Conservation (phyloP, 1,284 basidiomycete species). For the Melampsora americana region DNA sequence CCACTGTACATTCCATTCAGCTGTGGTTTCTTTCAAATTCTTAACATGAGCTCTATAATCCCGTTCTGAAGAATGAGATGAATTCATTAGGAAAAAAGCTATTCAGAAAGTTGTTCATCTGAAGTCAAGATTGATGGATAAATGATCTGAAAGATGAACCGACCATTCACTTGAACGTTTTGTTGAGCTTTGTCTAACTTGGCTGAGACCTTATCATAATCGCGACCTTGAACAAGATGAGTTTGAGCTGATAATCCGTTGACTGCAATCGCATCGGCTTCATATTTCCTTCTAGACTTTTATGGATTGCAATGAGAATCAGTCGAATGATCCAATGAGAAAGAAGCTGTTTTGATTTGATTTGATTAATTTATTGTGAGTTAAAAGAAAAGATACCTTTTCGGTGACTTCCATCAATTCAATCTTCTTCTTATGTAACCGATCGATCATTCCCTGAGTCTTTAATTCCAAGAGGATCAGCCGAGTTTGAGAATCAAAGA, state of each 20-base stretch:
- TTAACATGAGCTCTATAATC: slow-evolving; percentile 86
- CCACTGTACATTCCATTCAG: slow-evolving; percentile 92
- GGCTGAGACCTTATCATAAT: slow-evolving; percentile 80
- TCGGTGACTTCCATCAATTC: slow-evolving; percentile 75
- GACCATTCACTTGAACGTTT: slow-evolving; percentile 80
- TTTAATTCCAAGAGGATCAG: slow-evolving; percentile 47
- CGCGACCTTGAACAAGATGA: slow-evolving; percentile 85
- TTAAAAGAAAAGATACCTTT: slow-evolving; percentile 59
- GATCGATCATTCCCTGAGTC: slow-evolving; percentile 73
- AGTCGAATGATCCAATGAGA: not conserved
- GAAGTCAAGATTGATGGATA: not conserved
- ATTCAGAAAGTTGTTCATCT: not conserved
- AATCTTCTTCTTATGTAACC: slow-evolving; percentile 79
- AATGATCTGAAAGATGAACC: not conserved
- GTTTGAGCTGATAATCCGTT: slow-evolving; percentile 93
- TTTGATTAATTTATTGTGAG: not conserved
- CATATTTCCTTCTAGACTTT: slow-evolving; percentile 85
- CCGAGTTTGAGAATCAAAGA: not conserved
- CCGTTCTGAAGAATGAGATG: slow-evolving; percentile 52
- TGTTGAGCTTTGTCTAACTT: slow-evolving; percentile 86
- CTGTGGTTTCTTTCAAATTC: slow-evolving; percentile 73
- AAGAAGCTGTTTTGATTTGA: not conserved
- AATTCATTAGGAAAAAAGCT: not conserved
- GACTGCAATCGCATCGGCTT: slow-evolving; percentile 86
- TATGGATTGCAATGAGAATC: slow-evolving; percentile 44